These are phyloP conservation scores for Kwoniella mangroviensis DNA, from an alignment of 768 basidiomycete species.

Conservation along the genomic window DNA sequence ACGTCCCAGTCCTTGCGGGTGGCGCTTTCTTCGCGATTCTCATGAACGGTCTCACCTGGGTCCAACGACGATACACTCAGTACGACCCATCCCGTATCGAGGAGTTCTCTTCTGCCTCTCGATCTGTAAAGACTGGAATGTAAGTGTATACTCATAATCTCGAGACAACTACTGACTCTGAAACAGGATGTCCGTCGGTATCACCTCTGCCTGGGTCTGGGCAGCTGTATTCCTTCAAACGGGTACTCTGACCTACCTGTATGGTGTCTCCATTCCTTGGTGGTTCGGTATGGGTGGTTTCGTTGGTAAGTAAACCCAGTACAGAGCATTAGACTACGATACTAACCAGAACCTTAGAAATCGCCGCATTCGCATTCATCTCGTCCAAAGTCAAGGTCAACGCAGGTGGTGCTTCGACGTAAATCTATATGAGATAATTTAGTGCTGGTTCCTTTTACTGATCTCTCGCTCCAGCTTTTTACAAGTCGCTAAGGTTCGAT, in stretches of 20 bases:
- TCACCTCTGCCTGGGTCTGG: constrained; percentile 23
- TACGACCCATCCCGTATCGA: constrained; percentile 20
- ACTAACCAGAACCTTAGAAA: too few relatives aligned
- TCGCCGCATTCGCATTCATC: constrained; percentile 24
- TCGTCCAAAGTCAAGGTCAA: constrained; percentile 24
- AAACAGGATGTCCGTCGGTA: constrained; percentile 16
- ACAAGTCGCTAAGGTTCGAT: constrained; percentile 26
- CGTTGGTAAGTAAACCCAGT: constrained; percentile 4
- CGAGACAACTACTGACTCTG: neutral
- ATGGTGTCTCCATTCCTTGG: constrained; percentile 18
- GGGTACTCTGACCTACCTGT: constrained; percentile 16
- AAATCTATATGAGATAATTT: neutral
- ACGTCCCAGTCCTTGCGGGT: constrained; percentile 16
- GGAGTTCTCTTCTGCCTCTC: constrained; percentile 20
- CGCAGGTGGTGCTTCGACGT: constrained; percentile 21
- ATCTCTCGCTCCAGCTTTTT: constrained; percentile 10
- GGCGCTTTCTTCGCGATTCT: constrained; percentile 20
- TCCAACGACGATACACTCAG: constrained; percentile 21
- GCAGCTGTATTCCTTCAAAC: constrained; percentile 18
- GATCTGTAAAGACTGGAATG: constrained; percentile 23
- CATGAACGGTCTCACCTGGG: constrained; percentile 21
- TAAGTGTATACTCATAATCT: neutral
- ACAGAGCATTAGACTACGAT: too few relatives aligned
- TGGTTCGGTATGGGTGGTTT: constrained; percentile 26
- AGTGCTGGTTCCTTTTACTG: too few relatives aligned